Conservation (phyloP, 2,329 filamentous ascomycete genomes). For the Colletotrichum godetiae region DNA sequence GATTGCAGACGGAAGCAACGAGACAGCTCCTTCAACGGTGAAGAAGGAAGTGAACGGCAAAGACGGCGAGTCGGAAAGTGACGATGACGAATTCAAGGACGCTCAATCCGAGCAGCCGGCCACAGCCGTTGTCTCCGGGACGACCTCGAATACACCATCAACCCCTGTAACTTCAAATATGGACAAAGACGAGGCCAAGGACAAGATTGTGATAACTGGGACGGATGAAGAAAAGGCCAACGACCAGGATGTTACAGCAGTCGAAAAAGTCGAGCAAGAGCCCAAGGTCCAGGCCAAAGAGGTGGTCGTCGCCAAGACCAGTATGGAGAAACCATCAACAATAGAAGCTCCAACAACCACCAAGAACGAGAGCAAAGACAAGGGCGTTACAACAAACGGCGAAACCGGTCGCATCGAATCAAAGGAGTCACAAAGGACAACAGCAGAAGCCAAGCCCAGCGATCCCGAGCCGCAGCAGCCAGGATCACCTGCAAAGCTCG, state of each 20-base stretch:
- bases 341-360: background rate
- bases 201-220: background rate
- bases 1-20: constrained; percentile 9
- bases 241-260: background rate
- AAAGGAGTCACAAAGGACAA: background rate
- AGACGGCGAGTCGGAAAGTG: constrained; percentile 40
- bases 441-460: background rate
- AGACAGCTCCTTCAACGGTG: constrained; percentile 30
- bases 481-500: constrained; percentile 19
- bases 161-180: constrained; percentile 25
- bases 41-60: constrained; percentile 17
- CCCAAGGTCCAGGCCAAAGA: constrained; percentile 3
- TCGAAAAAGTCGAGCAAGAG: background rate
- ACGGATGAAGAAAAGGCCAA: constrained; percentile 17
- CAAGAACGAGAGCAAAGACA: background rate
- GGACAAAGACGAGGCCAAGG: constrained; percentile 16
- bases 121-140: constrained; percentile 20
- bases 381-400: background rate
- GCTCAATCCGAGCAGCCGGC: constrained; percentile 37
- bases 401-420: background rate
- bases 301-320: background rate
- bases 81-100: constrained; percentile 43
- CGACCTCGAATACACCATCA: constrained; percentile 24
- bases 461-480: background rate
- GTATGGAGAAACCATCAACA: background rate